A percentile compares a stretch with the other conserved stretches of the same genome.
phyloP scores from a whole-genome alignment of 2,329 filamentous ascomycete species.

The Trichoderma sp. region DNA sequence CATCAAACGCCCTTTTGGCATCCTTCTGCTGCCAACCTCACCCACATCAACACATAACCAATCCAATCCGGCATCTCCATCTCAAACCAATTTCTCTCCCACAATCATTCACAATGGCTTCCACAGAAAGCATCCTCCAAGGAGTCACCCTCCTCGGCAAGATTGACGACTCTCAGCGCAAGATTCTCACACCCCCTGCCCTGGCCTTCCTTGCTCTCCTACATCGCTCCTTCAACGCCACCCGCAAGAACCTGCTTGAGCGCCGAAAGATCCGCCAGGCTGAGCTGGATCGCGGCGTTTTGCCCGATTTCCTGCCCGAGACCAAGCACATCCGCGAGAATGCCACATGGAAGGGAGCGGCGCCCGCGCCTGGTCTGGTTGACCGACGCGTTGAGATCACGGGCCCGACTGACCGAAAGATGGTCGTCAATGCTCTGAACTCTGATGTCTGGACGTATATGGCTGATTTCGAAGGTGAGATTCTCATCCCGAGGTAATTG shows the following conservation, averaged over 20 bases:
- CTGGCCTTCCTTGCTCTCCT: slow-evolving; percentile 90
- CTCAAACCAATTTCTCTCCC: neutral
- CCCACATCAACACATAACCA: neutral
- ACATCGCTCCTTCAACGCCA: slow-evolving; percentile 89
- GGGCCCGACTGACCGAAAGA: slow-evolving; percentile 94
- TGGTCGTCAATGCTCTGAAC: slow-evolving; percentile 97
- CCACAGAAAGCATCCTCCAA: slow-evolving; percentile 74
- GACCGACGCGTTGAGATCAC: slow-evolving; percentile 97
- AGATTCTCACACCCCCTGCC: slow-evolving; percentile 89
- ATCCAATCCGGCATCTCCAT: neutral
- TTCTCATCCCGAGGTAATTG: neutral
- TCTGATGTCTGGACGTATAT: slow-evolving; percentile 98
- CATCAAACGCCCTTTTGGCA: slow-evolving; percentile 11
- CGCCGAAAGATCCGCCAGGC: slow-evolving; percentile 82
- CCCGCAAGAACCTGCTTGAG: slow-evolving; percentile 84
- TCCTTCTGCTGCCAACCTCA: slow-evolving; percentile 5
- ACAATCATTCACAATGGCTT: slow-evolving; percentile 52
- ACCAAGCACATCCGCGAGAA: slow-evolving; percentile 94
- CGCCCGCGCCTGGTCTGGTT: slow-evolving; percentile 85
- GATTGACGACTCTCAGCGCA: slow-evolving; percentile 74
- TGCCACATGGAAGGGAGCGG: slow-evolving; percentile 87
- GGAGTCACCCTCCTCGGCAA: slow-evolving; percentile 83
- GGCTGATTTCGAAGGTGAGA: slow-evolving; percentile 93
- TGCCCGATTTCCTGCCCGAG: slow-evolving; percentile 94
- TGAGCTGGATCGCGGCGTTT: slow-evolving; percentile 83